phyloP scores from a whole-genome alignment of 352 stramenopile species.

The Globisporangium sylvaticum region DNA sequence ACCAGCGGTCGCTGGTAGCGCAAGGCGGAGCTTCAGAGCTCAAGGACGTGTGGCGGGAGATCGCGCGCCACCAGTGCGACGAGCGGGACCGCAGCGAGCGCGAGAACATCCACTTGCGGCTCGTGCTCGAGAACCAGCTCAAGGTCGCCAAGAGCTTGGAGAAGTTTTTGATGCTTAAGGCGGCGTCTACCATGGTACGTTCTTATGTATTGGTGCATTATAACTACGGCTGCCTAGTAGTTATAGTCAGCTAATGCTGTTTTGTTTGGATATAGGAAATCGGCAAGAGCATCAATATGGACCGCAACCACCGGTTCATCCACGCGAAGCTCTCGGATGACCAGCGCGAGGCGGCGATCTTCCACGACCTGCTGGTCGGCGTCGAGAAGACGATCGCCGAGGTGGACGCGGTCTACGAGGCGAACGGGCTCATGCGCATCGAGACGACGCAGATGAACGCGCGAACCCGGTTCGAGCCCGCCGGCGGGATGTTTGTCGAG shows the following conservation, averaged over 20 bases:
- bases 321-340: neutral
- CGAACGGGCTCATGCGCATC: slow-evolving; percentile 19
- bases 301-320: neutral
- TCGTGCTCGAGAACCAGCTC: slow-evolving; percentile 43
- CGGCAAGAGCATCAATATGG: neutral
- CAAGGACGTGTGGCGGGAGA: slow-evolving; percentile 3
- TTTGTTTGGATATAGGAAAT: neutral
- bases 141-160: slow-evolving; percentile 47
- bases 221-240: too few species aligned
- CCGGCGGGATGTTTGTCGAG: slow-evolving; percentile 17
- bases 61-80: neutral
- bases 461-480: slow-evolving; percentile 18
- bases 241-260: too few species aligned
- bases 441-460: slow-evolving; percentile 23
- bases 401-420: slow-evolving; percentile 22
- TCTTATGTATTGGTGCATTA: neutral
- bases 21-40: neutral
- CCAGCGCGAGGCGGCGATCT: slow-evolving; percentile 9
- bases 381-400: slow-evolving; percentile 21
- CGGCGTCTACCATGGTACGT: neutral
- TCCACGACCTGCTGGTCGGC: slow-evolving; percentile 20
- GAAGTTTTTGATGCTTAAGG: neutral
- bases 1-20: neutral
- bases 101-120: slow-evolving; percentile 50
- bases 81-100: slow-evolving; percentile 21